Conservation (phyloP, 257 asterid genomes). For the Penstemon barbatus region DNA sequence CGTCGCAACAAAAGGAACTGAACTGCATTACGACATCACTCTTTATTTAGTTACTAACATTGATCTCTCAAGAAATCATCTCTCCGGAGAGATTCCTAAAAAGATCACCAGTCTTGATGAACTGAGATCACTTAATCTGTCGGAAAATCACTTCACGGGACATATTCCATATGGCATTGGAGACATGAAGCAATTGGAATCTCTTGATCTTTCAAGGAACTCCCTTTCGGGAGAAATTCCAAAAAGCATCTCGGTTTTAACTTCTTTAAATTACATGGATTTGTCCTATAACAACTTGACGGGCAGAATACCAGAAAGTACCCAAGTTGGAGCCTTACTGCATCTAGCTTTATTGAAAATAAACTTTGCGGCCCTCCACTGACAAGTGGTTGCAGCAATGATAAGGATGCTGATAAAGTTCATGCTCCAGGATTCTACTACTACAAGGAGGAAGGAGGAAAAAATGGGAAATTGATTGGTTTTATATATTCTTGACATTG, state of each 20-base stretch:
- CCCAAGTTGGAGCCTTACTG: constrained; percentile 19
- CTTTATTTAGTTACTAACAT: constrained; percentile 28
- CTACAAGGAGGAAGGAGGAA: background rate
- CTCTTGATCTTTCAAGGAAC: constrained; percentile 39
- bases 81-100: constrained; percentile 36
- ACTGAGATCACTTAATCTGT: constrained; percentile 33
- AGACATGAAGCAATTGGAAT: constrained; percentile 34
- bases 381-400: constrained; percentile 5
- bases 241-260: background rate
- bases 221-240: constrained; percentile 39
- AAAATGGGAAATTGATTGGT: constrained; percentile 13
- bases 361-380: constrained; percentile 36
- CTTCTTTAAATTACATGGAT: constrained; percentile 27
- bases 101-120: constrained; percentile 33
- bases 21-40: constrained; percentile 5
- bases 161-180: constrained; percentile 28
- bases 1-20: constrained; percentile 29
- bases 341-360: constrained; percentile 30
- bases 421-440: background rate
- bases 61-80: constrained; percentile 35
- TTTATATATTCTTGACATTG: constrained; percentile 20
- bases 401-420: no score
- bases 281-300: constrained; percentile 32
- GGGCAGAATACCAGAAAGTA: constrained; percentile 37
- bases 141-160: constrained; percentile 30